Evolutionary conservation across 2,329 filamentous ascomycete species (phyloP), one percentile per base, ranked within the genome.

Genomic region (Dactylellina cionopaga): DNA sequence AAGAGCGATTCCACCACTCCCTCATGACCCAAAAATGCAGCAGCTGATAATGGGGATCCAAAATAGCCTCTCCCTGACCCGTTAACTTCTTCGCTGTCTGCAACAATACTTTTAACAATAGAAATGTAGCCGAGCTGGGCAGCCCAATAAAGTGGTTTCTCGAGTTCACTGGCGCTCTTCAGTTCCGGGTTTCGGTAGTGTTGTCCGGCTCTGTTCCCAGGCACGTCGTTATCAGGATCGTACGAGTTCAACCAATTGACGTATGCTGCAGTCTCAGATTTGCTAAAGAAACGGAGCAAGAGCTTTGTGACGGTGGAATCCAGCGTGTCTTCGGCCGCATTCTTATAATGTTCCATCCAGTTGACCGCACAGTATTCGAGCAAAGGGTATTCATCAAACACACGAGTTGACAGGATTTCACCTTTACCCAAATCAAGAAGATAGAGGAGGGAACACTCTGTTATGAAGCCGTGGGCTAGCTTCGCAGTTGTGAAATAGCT

Each of bases 1-100:
- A 80, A 51, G 1, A 82, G 76, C 0, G 78, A 43, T 27, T 76
- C 46, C 9, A 80, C 75, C 15, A 81, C 74, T 5, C 76, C 64
- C 35, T 78, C 47, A 25, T 77, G 69, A 5, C 76, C 76, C 1
- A 60, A 35, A 33, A 29, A 71, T 5, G 78, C 77, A 4, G 80
- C 79, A 19, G 74, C 74, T 19, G 77, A 76, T 6, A 81, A 75
- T 1, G 79, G 76, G 15, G 64, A 77, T 6, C 78, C 76, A 44
- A 76, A 70, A 10, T 33, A 24, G 10, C 75, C 74, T 15, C 43
- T 69, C 1, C 17, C 41, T 4, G 65, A 44, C 1, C 39, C 65
- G 5, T 60, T 51, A 5, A 55, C 17, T n/a, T 60, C 39, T 22
- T 46, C 55, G 11, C 39, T 55, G 11, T 47, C 17, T 2, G 54